A percentile compares a stretch with the other conserved stretches of the same genome.
These are phyloP conservation scores for Colletotrichum tanaceti DNA, from an alignment of 2,329 filamentous ascomycete genomes.

Conservation along the genomic window DNA sequence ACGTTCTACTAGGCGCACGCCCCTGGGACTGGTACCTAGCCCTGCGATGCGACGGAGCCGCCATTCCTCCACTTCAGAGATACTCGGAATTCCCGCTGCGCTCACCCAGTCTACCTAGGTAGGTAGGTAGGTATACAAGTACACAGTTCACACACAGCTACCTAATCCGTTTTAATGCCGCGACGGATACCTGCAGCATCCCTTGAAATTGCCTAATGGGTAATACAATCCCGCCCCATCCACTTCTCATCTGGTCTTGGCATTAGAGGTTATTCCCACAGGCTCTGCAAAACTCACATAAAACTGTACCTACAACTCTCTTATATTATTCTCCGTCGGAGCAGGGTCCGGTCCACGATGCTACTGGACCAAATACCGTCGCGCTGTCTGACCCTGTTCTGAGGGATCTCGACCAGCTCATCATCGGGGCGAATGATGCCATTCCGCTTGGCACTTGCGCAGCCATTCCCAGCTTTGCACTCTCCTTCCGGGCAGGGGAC, in stretches of 20 bases:
- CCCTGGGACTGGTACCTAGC: constrained; percentile 18
- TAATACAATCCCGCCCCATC: constrained; percentile 34
- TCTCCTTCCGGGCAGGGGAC: not conserved
- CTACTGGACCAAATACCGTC: not conserved
- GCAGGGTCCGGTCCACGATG: not conserved
- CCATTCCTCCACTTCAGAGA: not conserved
- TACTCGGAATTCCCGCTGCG: not conserved
- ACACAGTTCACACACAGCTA: not conserved
- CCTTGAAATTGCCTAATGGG: not conserved
- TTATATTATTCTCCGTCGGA: not conserved
- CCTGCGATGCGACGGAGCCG: constrained; percentile 15
- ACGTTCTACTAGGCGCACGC: constrained; percentile 38
- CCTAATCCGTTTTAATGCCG: constrained; percentile 25
- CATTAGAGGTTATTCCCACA: constrained; percentile 29
- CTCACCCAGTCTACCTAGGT: too few relatives aligned
- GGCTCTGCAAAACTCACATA: constrained; percentile 7
- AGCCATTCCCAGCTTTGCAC: not conserved
- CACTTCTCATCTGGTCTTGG: constrained; percentile 11
- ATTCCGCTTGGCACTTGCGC: constrained; percentile 5
- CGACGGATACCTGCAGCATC: constrained; percentile 12
- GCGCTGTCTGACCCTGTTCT: too few relatives aligned
- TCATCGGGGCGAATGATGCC: constrained; percentile 1
- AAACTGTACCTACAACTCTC: not conserved
- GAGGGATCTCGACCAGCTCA: not conserved
- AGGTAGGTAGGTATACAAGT: too few relatives aligned